phyloP scores from a whole-genome alignment of 2,329 filamentous ascomycete genomes.

The Talaromyces sp. region DNA sequence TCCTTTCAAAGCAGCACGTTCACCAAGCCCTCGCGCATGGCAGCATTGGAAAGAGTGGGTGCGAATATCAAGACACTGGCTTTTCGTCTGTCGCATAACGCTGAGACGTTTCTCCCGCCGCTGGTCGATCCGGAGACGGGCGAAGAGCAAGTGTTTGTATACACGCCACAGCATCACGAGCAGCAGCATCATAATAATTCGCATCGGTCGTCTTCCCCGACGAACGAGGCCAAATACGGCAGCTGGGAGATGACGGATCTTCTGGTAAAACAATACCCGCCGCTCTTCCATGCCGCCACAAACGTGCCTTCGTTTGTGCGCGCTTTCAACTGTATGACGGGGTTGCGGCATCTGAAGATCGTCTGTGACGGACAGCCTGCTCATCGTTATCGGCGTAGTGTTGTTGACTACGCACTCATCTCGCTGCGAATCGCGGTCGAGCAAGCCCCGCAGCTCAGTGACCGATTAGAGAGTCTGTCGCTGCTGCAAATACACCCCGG shows the following conservation, averaged over 20 bases:
- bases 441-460: slow-evolving; percentile 55
- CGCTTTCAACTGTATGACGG: slow-evolving; percentile 64
- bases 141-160: slow-evolving; percentile 73
- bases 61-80: slow-evolving; percentile 72
- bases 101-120: slow-evolving; percentile 79
- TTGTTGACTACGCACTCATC: slow-evolving; percentile 84
- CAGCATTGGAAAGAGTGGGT: slow-evolving; percentile 72
- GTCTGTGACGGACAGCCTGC: slow-evolving; percentile 68
- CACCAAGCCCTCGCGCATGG: slow-evolving; percentile 66
- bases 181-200: slow-evolving; percentile 14
- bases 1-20: slow-evolving; percentile 62
- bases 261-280: slow-evolving; percentile 80
- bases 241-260: slow-evolving; percentile 74
- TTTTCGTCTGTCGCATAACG: slow-evolving; percentile 71
- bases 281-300: slow-evolving; percentile 82
- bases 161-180: slow-evolving; percentile 60
- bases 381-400: slow-evolving; percentile 68
- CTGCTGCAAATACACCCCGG: slow-evolving; percentile 70
- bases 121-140: slow-evolving; percentile 73
- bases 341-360: slow-evolving; percentile 69
- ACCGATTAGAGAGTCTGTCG: slow-evolving; percentile 63
- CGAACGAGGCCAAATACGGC: slow-evolving; percentile 65
- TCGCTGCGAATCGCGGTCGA: slow-evolving; percentile 81
- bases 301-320: slow-evolving; percentile 81
- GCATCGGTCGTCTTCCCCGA: slow-evolving; percentile 25